phyloP scores from a whole-genome alignment of 768 basidiomycete species.

The Filobasidium wieringae region DNA sequence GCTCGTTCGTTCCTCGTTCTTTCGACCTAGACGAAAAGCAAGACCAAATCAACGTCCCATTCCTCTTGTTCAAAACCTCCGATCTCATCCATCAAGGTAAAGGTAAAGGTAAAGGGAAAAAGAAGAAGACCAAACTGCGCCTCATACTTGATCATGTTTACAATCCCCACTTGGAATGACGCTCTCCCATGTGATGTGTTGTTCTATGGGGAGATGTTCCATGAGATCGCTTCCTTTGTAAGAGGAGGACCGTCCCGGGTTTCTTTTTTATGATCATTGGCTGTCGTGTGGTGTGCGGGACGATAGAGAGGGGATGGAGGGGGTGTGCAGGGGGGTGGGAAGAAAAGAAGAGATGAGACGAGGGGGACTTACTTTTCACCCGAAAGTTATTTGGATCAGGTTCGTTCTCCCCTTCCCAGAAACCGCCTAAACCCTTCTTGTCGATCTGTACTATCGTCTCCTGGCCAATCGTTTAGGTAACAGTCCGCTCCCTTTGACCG shows the following conservation, averaged over 20 bases:
- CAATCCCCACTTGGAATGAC: not conserved
- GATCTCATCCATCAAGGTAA: too few relatives aligned
- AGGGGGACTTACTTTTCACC: not conserved
- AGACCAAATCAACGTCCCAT: too few relatives aligned
- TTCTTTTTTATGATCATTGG: conserved; percentile 14
- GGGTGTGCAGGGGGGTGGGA: not conserved
- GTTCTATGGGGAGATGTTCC: not conserved
- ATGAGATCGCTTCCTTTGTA: not conserved
- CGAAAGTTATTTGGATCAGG: not conserved
- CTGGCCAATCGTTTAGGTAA: not conserved
- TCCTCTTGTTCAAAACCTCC: too few relatives aligned
- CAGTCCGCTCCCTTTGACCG: not conserved
- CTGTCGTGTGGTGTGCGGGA: not conserved
- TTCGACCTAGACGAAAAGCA: too few relatives aligned
- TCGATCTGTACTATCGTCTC: not conserved
- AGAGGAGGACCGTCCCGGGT: conserved; percentile 6
- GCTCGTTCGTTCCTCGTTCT: too few relatives aligned
- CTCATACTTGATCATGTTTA: conserved; percentile 4
- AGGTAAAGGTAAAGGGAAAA: too few relatives aligned
- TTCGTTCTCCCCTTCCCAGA: not conserved
- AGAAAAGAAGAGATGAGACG: not conserved
- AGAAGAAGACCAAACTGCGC: not conserved
- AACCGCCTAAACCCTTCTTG: not conserved
- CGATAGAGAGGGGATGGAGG: too few relatives aligned
- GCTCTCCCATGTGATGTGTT: not conserved